Conservation (phyloP, 352 stramenopile species). For the Phytophthora fragariae region DNA sequence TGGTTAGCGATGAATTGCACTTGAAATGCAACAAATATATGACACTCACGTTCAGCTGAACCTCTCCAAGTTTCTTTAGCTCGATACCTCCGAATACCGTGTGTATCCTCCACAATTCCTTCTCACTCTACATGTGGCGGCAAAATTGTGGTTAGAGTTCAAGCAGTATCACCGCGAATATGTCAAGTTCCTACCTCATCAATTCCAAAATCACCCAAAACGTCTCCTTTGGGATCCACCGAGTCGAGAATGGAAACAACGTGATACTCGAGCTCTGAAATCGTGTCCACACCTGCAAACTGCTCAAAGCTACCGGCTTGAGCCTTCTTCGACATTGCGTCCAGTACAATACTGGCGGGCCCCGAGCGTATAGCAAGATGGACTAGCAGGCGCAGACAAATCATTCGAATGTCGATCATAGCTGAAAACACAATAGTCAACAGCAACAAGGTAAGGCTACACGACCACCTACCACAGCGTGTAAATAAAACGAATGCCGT, state of each 20-base stretch:
- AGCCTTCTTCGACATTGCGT: slow-evolving; percentile 44
- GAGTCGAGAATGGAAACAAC: slow-evolving; percentile 47
- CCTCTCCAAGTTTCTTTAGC: slow-evolving; percentile 51
- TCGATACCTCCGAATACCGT: slow-evolving; percentile 60
- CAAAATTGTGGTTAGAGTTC: not conserved
- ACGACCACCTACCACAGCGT: not conserved
- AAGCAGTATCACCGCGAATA: not conserved
- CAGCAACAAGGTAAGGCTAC: not conserved
- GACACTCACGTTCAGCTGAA: slow-evolving; percentile 57
- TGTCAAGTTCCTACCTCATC: slow-evolving; percentile 45
- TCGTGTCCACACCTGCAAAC: slow-evolving; percentile 48
- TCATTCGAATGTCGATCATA: slow-evolving; percentile 52
- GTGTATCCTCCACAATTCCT: slow-evolving; percentile 42
- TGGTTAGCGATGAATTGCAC: not conserved
- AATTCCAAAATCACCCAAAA: slow-evolving; percentile 29
- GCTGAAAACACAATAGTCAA: slow-evolving; percentile 28
- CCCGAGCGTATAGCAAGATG: slow-evolving; percentile 54
- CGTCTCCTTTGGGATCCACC: slow-evolving; percentile 31
- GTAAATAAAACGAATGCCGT: not conserved
- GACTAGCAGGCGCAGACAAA: slow-evolving; percentile 62
- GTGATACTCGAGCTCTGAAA: slow-evolving; percentile 60
- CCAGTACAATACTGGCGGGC: slow-evolving; percentile 45
- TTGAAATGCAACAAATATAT: not conserved
- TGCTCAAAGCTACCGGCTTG: slow-evolving; percentile 42
- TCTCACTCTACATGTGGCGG: slow-evolving; percentile 19